These are phyloP conservation scores for Leccinellum luteum DNA, from an alignment of 768 basidiomycete species.

Conservation along the genomic window DNA sequence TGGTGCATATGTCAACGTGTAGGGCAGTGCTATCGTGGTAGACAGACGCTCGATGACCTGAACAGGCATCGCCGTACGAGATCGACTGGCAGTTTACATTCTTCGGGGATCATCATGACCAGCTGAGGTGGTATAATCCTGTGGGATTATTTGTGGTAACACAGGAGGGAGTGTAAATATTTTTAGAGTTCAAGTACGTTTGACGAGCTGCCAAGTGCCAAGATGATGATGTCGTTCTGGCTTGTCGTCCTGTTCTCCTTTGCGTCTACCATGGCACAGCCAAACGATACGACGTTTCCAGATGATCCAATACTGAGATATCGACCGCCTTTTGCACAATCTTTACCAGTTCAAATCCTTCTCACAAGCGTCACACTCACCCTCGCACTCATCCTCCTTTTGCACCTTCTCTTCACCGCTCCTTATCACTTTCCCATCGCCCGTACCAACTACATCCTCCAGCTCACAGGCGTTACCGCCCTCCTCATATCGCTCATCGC, in stretches of 20 bases:
- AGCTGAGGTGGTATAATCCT: neutral
- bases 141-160: too few relatives aligned
- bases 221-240: neutral
- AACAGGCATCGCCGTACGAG: constrained; percentile 44
- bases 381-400: constrained; percentile 77
- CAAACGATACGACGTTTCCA: constrained; percentile 11
- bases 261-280: constrained; percentile 24
- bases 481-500: constrained; percentile 77
- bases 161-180: too few relatives aligned
- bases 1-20: neutral
- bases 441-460: constrained; percentile 87
- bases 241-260: neutral
- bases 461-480: constrained; percentile 77
- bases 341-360: constrained; percentile 88
- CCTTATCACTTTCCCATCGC: constrained; percentile 97
- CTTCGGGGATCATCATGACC: too few relatives aligned
- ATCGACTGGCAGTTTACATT: constrained; percentile 35
- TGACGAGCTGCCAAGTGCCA: constrained; percentile 3
- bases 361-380: constrained; percentile 83
- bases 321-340: constrained; percentile 80
- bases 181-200: constrained; percentile 16
- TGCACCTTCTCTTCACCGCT: constrained; percentile 92
- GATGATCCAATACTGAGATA: constrained; percentile 75
- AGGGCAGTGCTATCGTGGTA: too few relatives aligned
- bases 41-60: neutral